Conservation (phyloP, 345 rosid genomes). For the Hibiscus tridactylites region DNA sequence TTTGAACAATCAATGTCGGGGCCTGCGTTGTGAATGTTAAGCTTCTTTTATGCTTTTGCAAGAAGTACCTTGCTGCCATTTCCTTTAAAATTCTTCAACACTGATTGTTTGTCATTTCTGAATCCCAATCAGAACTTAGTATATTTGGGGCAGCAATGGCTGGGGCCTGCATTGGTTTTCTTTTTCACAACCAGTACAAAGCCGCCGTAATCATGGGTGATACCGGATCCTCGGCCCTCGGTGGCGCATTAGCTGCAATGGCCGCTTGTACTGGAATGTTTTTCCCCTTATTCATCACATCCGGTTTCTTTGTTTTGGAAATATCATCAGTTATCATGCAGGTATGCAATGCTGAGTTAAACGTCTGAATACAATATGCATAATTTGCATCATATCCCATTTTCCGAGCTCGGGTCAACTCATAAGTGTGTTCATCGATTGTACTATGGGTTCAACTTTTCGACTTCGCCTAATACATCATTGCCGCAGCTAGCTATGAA, state of each 20-base stretch:
- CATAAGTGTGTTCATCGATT: background rate
- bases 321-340: slow-evolving; percentile 53
- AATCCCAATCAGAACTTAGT: slow-evolving; percentile 53
- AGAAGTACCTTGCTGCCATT: background rate
- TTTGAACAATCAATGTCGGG: background rate
- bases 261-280: slow-evolving; percentile 96
- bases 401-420: no score
- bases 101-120: slow-evolving; percentile 8
- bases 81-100: background rate
- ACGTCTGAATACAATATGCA: no score
- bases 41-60: background rate
- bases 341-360: slow-evolving; percentile 25
- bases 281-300: slow-evolving; percentile 70
- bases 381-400: background rate
- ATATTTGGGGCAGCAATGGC: slow-evolving; percentile 94
- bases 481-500: background rate
- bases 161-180: slow-evolving; percentile 89
- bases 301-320: slow-evolving; percentile 70
- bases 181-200: slow-evolving; percentile 72
- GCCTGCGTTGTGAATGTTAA: background rate
- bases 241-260: slow-evolving; percentile 93
- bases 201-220: slow-evolving; percentile 82
- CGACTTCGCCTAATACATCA: background rate
- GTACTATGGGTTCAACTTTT: background rate
- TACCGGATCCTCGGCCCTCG: slow-evolving; percentile 80